Evolutionary conservation across 2,329 filamentous ascomycete genomes (phyloP), one percentile per base, ranked within the genome.

Genomic region (Colletotrichum somersetense): DNA sequence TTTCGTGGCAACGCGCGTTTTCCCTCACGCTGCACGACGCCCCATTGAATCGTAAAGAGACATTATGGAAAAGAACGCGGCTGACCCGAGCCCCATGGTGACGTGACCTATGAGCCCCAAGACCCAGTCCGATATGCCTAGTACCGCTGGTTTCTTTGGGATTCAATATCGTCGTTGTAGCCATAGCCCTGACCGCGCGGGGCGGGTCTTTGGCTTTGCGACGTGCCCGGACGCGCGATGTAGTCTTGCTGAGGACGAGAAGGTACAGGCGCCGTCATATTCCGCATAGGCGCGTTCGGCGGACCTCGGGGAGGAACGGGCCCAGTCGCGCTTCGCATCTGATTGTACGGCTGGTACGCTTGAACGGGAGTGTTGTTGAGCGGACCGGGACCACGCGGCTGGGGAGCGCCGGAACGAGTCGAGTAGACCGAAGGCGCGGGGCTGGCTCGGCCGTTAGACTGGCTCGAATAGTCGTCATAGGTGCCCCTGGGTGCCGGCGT

Each of bases 251-350:
- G 76, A 18, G 81, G 62, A 11, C 71, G 67, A 18, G 42, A 40
- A 53, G 71, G 80, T 66, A 82, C 75, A 5, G 84, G 83, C 5
- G 82, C 83, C 30, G 85, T 87, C 81, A 86, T 82, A 67, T 83
- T 86, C 62, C 86, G 81, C 73, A 82, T 81, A 1, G 83, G 83
- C 38, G 81, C 76, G 48, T 80, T 79, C 16, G 79, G 80, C 50
- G 79, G 79, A 46, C 78, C 80, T 35, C 80, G 75, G 12, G 77
- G 76, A 35, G 80, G 77, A 18, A 81, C 74, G 5, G 81, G 81
- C 1, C 81, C 80, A 18, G 85, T 85, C 38, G 80, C 79, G 66
- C 83, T 86, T 44, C 85, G 81, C 65, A 76, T 68, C 1, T 81
- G 79, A 40, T 76, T 73, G 66, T 77, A 79, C 8, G 73, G 75